Conservation (phyloP, 192 early-diverging fungal genomes). For the Linnemannia elongata region DNA sequence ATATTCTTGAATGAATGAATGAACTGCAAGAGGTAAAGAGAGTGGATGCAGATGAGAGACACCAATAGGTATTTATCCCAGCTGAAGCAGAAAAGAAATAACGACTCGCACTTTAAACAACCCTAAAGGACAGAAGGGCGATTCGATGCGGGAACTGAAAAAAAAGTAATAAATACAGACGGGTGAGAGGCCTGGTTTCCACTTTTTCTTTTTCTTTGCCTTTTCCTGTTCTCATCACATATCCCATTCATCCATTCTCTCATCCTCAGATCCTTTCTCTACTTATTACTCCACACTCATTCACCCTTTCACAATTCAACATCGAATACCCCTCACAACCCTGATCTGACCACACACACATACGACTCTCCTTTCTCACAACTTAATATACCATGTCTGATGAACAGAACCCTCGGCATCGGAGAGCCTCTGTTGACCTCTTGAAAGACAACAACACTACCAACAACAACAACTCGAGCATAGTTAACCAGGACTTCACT, state of each 20-base stretch:
- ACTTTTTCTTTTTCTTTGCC: background rate
- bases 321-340: too few species aligned
- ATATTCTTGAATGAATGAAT: background rate
- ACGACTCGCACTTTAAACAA: background rate
- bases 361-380: background rate
- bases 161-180: background rate
- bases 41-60: background rate
- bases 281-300: background rate
- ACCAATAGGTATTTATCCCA: background rate
- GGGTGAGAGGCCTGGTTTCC: background rate
- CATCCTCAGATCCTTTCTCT: too few species aligned
- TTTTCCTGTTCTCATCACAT: background rate
- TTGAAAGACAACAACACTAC: background rate
- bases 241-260: background rate
- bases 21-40: too few species aligned
- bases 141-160: background rate
- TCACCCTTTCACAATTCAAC: too few species aligned
- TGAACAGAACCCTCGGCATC: background rate
- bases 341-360: background rate
- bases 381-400: background rate
- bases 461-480: constrained; percentile 6
- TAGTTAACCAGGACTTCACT: background rate
- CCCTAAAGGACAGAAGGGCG: too few species aligned
- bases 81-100: background rate
- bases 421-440: constrained; percentile 20